phyloP scores from a whole-genome alignment of 345 rosid species.

The Eutrema yunnanense region DNA sequence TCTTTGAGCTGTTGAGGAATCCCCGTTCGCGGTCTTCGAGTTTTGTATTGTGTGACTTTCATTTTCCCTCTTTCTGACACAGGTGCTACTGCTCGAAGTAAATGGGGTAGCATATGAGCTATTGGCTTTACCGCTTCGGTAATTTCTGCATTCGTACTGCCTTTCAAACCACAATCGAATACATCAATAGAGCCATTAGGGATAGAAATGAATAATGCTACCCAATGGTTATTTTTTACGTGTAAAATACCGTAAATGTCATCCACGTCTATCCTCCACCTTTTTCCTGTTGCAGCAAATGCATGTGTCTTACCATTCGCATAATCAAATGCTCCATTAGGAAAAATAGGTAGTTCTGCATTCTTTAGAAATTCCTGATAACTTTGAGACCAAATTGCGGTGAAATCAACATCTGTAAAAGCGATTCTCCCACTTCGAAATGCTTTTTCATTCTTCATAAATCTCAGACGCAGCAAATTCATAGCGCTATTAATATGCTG shows the following conservation, averaged over 20 bases:
- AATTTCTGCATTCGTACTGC: neutral
- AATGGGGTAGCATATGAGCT: conserved; percentile 1
- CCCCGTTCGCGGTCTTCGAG: neutral
- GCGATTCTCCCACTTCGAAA: neutral
- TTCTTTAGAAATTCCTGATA: neutral
- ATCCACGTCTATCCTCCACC: neutral
- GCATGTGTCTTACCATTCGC: neutral
- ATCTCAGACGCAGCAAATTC: neutral
- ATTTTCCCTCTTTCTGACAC: neutral
- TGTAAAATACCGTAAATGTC: neutral
- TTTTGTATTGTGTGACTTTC: neutral
- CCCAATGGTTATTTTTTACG: neutral
- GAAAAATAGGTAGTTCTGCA: neutral
- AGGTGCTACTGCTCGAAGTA: neutral
- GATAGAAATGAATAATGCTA: neutral
- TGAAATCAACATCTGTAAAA: neutral
- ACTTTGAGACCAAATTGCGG: neutral
- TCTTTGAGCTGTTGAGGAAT: neutral
- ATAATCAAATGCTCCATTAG: neutral
- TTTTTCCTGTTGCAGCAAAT: neutral
- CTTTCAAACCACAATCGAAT: neutral
- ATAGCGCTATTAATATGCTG: neutral
- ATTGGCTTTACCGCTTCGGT: neutral
- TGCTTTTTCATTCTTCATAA: neutral
- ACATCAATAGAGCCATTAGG: neutral